phyloP scores from a whole-genome alignment of 805 yeast genomes.

The Yarrowia porcina region DNA sequence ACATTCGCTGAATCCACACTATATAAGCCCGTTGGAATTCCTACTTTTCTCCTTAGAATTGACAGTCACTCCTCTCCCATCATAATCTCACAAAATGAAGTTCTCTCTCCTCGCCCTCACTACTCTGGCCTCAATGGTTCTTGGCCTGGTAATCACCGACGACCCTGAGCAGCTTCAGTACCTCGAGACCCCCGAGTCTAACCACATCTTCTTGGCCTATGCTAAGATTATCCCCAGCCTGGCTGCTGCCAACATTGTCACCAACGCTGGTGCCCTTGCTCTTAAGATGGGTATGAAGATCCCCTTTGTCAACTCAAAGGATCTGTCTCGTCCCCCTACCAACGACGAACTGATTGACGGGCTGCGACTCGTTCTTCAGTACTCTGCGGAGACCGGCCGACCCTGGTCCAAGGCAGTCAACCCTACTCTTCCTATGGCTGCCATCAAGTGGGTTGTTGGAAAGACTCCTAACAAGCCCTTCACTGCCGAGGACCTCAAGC shows the following conservation, averaged over 20 bases:
- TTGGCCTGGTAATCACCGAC: neutral
- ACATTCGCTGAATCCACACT: neutral
- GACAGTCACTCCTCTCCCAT: neutral
- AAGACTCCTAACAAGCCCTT: neutral
- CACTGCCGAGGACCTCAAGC: neutral
- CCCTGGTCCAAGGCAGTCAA: neutral
- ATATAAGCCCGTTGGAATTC: neutral
- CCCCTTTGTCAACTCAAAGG: neutral
- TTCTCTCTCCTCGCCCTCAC: neutral
- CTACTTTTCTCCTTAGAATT: neutral
- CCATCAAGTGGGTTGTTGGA: neutral
- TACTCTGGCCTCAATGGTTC: neutral
- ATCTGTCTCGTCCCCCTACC: neutral
- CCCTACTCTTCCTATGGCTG: neutral
- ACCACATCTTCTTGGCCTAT: neutral
- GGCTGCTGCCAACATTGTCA: neutral
- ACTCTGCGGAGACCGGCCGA: neutral
- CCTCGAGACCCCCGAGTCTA: neutral
- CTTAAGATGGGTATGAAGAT: neutral
- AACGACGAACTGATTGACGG: neutral
- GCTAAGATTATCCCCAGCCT: constrained; percentile 1
- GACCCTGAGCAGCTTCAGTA: neutral
- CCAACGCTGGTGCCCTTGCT: neutral
- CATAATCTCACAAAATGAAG: neutral
- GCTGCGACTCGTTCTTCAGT: neutral